Evolutionary conservation across 768 basidiomycete species (phyloP), one percentile per base, ranked within the genome.

Genomic region (Neoboletus subvelutipes): DNA sequence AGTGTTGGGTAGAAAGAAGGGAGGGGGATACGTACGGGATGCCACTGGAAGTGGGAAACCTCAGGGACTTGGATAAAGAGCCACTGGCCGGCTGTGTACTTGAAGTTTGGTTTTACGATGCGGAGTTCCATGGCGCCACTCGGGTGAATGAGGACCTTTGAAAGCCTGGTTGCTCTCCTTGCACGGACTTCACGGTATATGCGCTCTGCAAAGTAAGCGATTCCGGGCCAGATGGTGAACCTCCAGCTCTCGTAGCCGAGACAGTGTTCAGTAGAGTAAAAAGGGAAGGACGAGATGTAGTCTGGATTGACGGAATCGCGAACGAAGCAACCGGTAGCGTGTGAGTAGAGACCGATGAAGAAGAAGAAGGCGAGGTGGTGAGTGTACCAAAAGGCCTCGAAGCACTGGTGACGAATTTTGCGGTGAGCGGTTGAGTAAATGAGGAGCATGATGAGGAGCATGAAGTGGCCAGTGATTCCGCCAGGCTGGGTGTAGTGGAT

Each of bases 331-430:
- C 94, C 94, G 54, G 89, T 89, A 10, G 94, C 93, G 71, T 95
- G 94, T 22, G 90, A 82, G 74, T 90, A 96, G 46, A 97, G 83
- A 33, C 84, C 90, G 58, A 95, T 77, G 85, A 95, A 91, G 77
- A 95, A 94, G 77, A 94, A 92, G 80, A 94, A 92, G 12, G 91
- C 92, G 40, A 94, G 83, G 64, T 95, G 94, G 62, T 96, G 94
- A 34, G 94, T 94, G 72, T 94, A 96, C 94, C 94, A 96, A 79
- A 98, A 98, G 1, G 84, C 92, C 72, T 98, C 94, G 73, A 95
- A 97, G 77, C 86, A 91, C 73, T 94, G 91, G 58, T 82, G 73
- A 63, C 94, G 88, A 60, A 98, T 86, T 74, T 90, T 93, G 67
- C 84, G 80, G 73, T 94, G 92, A 4, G 94, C 93, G 22, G 93